Evolutionary conservation across 2,329 filamentous ascomycete species (phyloP), one percentile per base, ranked within the genome.

Genomic region (Pyrenophora teres): DNA sequence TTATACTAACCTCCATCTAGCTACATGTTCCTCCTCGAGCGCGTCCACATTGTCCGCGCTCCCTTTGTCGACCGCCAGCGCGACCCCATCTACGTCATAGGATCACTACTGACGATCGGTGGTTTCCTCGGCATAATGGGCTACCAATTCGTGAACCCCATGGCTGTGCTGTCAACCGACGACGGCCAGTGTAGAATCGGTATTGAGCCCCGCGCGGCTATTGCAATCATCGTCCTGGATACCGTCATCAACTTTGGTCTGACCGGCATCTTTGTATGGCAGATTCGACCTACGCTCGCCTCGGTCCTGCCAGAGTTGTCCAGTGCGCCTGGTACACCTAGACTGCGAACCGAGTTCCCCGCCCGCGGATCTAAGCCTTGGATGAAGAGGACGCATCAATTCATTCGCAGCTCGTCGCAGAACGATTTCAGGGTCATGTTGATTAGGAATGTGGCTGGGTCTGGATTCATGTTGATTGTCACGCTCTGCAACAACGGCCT

Each of bases 1-100:
- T 43, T 13, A 40, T 19, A 9, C 37, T 57, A 16, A 57, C 16
- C 19, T 10, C 9, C 2, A 15, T 50, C 3, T 31, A 62, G 68
- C 36, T 73, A 74, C 46, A 50, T 75, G 5, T 76, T 74, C 50
- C 57, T 76, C 3, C 63, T 75, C 15, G 74, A 77, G 54, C 67
- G 74, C 9, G 63, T 69, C 13, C 71, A 75, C 41, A 62, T 70
- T 15, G 61, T 75, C 12, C 62, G 73, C 19, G 54, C 64, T 8
- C 61, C 69, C 3, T 65, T 68, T 40, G 45, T 64, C 18, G 51
- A 62, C 6, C 68, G 73, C 3, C 37, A 50, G 7, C 56, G 66
- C 10, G 71, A 75, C 45, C 62, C 53, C 10, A 40, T 74, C 6
- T 76, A 72, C 64, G 36, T 71, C 1, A 6, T 57, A 15, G 64